These are phyloP conservation scores for Colletotrichum agaves DNA, from an alignment of 2,329 filamentous ascomycete species.

Conservation along the genomic window DNA sequence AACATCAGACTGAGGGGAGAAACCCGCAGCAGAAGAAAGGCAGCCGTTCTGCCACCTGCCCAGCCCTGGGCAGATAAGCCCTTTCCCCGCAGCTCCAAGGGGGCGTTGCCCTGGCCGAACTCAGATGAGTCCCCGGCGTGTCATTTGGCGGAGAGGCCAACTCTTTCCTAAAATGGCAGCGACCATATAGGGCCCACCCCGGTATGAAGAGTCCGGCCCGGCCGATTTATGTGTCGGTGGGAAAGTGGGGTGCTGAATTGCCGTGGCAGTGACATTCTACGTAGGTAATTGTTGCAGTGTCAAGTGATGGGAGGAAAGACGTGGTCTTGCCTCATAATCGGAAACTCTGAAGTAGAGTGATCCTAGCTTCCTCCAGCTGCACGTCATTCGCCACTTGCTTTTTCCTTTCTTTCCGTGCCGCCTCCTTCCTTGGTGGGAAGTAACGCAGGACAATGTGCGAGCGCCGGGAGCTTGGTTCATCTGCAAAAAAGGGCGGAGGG, in stretches of 20 bases:
- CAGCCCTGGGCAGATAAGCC: neutral
- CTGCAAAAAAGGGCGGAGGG: neutral
- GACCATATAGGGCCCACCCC: slow-evolving; percentile 20
- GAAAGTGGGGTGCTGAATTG: slow-evolving; percentile 24
- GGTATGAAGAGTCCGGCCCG: slow-evolving; percentile 24
- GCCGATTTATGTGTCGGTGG: slow-evolving; percentile 9
- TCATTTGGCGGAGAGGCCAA: slow-evolving; percentile 9
- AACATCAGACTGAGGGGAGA: neutral
- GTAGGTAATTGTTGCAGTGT: no score
- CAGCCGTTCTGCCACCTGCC: neutral
- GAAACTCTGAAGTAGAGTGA: neutral
- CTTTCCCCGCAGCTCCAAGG: neutral
- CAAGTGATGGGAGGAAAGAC: neutral
- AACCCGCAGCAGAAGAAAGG: neutral
- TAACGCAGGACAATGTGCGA: neutral
- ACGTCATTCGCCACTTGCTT: slow-evolving; percentile 18
- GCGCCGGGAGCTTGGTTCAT: neutral
- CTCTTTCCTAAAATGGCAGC: slow-evolving; percentile 29
- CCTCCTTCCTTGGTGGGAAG: neutral
- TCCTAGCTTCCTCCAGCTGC: neutral
- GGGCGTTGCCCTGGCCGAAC: neutral
- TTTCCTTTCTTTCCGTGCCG: neutral
- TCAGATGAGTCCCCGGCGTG: neutral
- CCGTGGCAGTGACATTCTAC: neutral
- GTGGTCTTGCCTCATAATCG: neutral